A percentile compares a stretch with the other conserved stretches of the same genome.
phyloP scores from a whole-genome alignment of 2,329 filamentous ascomycete genomes.

The Sporothrix brasiliensis region DNA sequence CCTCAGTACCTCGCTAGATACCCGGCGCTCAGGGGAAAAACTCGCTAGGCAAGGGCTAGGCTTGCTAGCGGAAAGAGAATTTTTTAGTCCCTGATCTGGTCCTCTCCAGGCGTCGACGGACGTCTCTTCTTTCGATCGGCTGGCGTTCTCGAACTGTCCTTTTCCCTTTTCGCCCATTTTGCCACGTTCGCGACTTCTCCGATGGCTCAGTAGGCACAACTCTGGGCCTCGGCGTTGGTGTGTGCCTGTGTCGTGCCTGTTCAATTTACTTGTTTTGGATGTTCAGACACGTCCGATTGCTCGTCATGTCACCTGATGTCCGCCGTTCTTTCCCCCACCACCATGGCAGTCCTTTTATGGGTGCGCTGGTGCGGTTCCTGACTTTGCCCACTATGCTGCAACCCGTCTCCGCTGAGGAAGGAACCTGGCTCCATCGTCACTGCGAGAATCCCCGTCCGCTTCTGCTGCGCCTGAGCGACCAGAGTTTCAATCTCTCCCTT shows the following conservation, averaged over 20 bases:
- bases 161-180: background rate
- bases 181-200: slow-evolving; percentile 9
- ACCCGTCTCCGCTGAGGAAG: slow-evolving; percentile 9
- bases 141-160: background rate
- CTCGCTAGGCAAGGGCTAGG: slow-evolving; percentile 27
- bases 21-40: slow-evolving; percentile 20
- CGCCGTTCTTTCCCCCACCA: slow-evolving; percentile 18
- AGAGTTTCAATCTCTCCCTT: slow-evolving; percentile 26
- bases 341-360: slow-evolving; percentile 3
- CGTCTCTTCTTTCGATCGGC: background rate
- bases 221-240: background rate
- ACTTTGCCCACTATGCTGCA: background rate
- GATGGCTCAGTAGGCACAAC: background rate
- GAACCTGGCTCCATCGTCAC: slow-evolving; percentile 4
- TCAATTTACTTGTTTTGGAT: slow-evolving; percentile 20
- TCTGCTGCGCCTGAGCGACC: slow-evolving; percentile 20
- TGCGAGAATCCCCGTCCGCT: slow-evolving; percentile 23
- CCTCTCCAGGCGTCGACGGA: slow-evolving; percentile 3
- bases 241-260: background rate
- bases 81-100: slow-evolving; percentile 27
- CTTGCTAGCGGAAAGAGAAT: slow-evolving; percentile 27
- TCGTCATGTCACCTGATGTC: slow-evolving; percentile 15
- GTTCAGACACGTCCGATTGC: slow-evolving; percentile 1
- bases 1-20: background rate
- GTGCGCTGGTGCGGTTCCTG: background rate